A percentile compares a stretch with the other conserved stretches of the same genome.
phyloP scores from a whole-genome alignment of 257 asterid genomes.

The Fraxinus cuspidata region DNA sequence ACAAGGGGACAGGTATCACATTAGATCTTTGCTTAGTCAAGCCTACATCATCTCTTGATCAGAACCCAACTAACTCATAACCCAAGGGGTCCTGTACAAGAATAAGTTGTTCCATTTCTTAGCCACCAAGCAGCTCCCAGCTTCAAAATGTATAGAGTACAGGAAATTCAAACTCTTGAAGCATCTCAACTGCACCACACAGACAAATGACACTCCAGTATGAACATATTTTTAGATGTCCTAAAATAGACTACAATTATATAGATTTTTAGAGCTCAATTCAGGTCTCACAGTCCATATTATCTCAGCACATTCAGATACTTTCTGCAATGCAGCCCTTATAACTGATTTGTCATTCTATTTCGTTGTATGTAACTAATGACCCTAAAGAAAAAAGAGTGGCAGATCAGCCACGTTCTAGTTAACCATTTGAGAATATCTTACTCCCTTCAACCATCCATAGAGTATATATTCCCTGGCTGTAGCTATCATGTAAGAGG shows the following conservation, averaged over 20 bases:
- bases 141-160: not conserved
- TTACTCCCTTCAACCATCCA: not conserved
- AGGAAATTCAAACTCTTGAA: not conserved
- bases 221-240: not conserved
- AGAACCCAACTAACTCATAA: not conserved
- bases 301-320: not conserved
- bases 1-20: not conserved
- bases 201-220: not conserved
- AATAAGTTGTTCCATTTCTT: slow-evolving; percentile 8
- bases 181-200: not conserved
- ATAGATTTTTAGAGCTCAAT: not conserved
- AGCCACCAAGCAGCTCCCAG: not conserved
- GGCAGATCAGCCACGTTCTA: slow-evolving; percentile 1
- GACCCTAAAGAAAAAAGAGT: not conserved
- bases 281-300: not conserved
- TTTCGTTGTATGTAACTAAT: not conserved
- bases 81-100: not conserved
- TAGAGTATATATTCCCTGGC: not conserved
- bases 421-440: not conserved
- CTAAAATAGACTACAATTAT: not conserved
- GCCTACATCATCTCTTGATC: slow-evolving; percentile 11
- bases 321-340: not conserved
- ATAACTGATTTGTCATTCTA: not conserved
- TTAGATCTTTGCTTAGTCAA: not conserved
- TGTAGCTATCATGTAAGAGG: not conserved